Evolutionary conservation across 78 protist species (phyloP).

Genomic region (Guillardia theta): DNA sequence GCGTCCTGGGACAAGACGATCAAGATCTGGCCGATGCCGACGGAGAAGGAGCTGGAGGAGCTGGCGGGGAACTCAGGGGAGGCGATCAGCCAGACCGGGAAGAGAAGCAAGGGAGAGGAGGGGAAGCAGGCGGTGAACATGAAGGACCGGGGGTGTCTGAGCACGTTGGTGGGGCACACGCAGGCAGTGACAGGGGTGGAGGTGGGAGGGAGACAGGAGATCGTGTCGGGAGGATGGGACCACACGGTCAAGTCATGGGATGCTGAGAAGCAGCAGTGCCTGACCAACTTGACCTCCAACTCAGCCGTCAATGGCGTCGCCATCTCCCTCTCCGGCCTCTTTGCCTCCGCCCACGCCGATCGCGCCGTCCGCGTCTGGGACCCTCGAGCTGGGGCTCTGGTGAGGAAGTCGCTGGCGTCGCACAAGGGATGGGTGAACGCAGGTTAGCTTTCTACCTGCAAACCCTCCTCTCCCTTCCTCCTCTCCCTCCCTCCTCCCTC

Average conservation of each 20-base stretch:
- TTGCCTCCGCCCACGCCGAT: conserved; percentile 60
- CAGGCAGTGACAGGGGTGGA: conserved; percentile 54
- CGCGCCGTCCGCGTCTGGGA: conserved; percentile 63
- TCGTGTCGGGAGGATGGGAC: conserved; percentile 58
- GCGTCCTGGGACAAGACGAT: conserved; percentile 36
- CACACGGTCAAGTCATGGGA: conserved; percentile 65
- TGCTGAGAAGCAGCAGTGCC: conserved; percentile 10
- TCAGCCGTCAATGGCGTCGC: neutral
- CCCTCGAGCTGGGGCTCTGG: conserved; percentile 34
- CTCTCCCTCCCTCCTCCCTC: neutral
- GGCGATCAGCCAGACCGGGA: neutral
- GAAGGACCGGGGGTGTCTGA: neutral
- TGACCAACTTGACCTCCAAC: neutral
- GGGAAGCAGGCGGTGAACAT: neutral
- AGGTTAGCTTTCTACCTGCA: neutral
- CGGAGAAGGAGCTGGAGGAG: neutral
- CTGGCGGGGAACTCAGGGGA: neutral
- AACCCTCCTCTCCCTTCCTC: neutral
- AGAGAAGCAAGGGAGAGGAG: neutral
- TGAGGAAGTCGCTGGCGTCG: neutral
- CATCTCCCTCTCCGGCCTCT: conserved; percentile 38
- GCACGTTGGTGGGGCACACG: conserved; percentile 43
- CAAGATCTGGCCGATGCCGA: neutral
- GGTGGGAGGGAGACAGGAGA: conserved; percentile 57
- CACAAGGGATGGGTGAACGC: conserved; percentile 39